Base-by-base conservation (phyloP, 208 protist species). In the Crithidia bombi region DNA sequence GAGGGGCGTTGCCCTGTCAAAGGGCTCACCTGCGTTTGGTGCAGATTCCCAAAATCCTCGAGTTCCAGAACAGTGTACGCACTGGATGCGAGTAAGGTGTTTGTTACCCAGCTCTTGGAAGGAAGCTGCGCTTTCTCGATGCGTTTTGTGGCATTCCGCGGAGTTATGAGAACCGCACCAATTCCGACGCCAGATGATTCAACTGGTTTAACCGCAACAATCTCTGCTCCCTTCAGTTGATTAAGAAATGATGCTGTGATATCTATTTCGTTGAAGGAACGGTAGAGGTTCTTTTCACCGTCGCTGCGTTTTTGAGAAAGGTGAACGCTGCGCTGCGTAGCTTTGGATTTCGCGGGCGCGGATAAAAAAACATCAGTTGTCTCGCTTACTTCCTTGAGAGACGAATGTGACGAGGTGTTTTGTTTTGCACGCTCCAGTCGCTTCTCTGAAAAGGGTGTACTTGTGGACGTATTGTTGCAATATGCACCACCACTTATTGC, bases 41-140 rank as follows among this genome's bases (percentile, higher is more conserved):
- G 2, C 1, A 26, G 4, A 2, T 54, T 21, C 9, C 41, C 19
- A 25, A 43, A 57, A 21, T 56, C 19, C 36, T 38, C 44, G 12
- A 68, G 14, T 21, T 57, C 33, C 12, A 75, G 51, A 65, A 75
- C 7, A 3, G 46, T 62, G n/a, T 0, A 43, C 21, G 70, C 70
- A 19, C 25, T 26, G 3, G 6, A 26, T 17, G 70, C 17, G 4
- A 69, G 28, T 33, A 46, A 19, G 6, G 47, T 58, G 14, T 51
- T 65, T 9, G 70, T 75, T 5, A 69, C 54, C 70, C 70, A 75
- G 46, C 70, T 58, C 19, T 75, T 75, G 1, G 70, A 69, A 7
- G 70, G 32, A n/a, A 69, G 26, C 26, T 50, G 54, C n/a, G 12
- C 54, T 25, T 44, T 50, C 10, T 58, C 55, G 3, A 75, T n/a